Base-by-base conservation (phyloP, 176 grass and related monocot species). In the Lolium perenne region DNA sequence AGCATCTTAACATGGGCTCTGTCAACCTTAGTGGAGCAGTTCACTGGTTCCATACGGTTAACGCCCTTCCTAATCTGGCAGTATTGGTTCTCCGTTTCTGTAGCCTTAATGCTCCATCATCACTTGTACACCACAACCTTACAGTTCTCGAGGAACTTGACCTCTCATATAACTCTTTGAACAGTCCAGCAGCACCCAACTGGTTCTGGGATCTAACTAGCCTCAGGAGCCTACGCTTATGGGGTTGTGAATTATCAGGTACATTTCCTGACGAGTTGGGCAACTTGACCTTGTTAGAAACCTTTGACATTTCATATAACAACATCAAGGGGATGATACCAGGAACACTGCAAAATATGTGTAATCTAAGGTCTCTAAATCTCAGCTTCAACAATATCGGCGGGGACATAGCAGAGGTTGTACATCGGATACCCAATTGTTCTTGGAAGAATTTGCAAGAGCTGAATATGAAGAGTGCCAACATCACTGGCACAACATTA, bases 201-300 rank as follows among this genome's bases (percentile, higher is more conserved):
- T 29, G 2, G 2, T 61, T 61, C 0, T 61, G 58, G n/a, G 2
- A 61, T 61, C 6, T 4, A 11, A 61, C 58, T 11, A 11, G 58
- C 8, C 29, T 61, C 58, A 61, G 2, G 9, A 61, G 58, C 10
- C 58, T 61, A 4, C 0, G 2, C n/a, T 23, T 61, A 61, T 0
- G 0, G 3, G 0, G 4, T 2, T 23, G 58, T 1, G 2, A 4
- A 0, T 4, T 61, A 61, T 23, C 58, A 61, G 58, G n/a, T n/a
- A 10, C n/a, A 8, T 23, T 61, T 61, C n/a, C 58, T 4, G 8
- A 61, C n/a, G 3, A 61, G 58, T 61, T 61, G n/a, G n/a, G 58
- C 22, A 61, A 61, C 9, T 22, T 61, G 58, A 61, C 59, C 21
- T 13, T 62, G 21, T 62, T 62, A 62, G 22, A 26, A 10, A 26